Conservation (phyloP, 2,329 filamentous ascomycete genomes). For the Fusarium begoniae region DNA sequence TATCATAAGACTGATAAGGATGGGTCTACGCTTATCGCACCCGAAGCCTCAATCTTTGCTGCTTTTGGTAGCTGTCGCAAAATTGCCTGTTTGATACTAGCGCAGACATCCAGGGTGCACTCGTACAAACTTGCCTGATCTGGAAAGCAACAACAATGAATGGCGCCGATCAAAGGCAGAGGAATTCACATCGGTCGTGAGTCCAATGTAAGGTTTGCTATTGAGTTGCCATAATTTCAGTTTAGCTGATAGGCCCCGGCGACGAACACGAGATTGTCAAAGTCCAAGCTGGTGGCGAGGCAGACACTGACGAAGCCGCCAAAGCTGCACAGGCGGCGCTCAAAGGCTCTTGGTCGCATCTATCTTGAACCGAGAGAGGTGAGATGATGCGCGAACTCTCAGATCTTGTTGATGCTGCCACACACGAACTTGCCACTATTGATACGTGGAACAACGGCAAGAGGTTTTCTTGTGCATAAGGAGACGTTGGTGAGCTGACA, state of each 20-base stretch:
- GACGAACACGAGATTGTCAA: slow-evolving; percentile 46
- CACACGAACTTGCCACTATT: slow-evolving; percentile 62
- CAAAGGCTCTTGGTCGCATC: slow-evolving; percentile 73
- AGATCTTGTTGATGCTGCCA: slow-evolving; percentile 68
- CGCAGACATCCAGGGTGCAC: neutral
- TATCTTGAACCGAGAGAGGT: slow-evolving; percentile 73
- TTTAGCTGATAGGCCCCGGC: slow-evolving; percentile 5
- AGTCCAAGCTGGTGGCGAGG: slow-evolving; percentile 43
- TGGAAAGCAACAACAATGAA: slow-evolving; percentile 66
- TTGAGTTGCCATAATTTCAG: no score
- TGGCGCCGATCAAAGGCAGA: slow-evolving; percentile 68
- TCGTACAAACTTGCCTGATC: neutral
- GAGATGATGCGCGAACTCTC: slow-evolving; percentile 75
- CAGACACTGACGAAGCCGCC: slow-evolving; percentile 47
- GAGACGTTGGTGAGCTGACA: slow-evolving; percentile 65
- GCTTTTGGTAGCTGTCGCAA: neutral
- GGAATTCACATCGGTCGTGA: slow-evolving; percentile 68
- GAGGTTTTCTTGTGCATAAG: slow-evolving; percentile 70
- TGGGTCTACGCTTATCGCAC: neutral
- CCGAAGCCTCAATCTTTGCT: neutral
- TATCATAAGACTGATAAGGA: neutral
- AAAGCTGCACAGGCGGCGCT: slow-evolving; percentile 70
- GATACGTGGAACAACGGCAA: slow-evolving; percentile 86
- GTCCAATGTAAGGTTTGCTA: slow-evolving; percentile 48
- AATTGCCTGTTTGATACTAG: neutral